These are phyloP conservation scores for Punctularia strigosozonata DNA, from an alignment of 768 basidiomycete genomes.

Conservation along the genomic window DNA sequence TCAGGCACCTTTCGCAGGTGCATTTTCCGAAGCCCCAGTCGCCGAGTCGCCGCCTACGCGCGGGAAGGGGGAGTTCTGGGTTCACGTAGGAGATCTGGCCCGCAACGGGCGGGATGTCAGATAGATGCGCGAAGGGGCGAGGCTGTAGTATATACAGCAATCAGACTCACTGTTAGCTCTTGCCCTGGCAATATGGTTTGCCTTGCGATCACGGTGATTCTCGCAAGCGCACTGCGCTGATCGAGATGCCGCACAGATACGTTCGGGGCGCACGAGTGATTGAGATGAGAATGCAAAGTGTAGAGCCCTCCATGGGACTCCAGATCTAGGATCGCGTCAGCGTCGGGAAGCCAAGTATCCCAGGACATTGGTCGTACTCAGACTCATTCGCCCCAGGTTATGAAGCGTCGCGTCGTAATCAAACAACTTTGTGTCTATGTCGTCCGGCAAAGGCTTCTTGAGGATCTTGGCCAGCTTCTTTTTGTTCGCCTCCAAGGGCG, in stretches of 20 bases:
- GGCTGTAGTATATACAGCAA: too few species aligned
- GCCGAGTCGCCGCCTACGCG: conserved; percentile 39
- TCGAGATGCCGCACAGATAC: conserved; percentile 69
- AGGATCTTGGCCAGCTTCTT: conserved; percentile 49
- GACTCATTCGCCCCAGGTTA: conserved; percentile 65
- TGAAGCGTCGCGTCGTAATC: conserved; percentile 66
- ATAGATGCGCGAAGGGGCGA: too few species aligned
- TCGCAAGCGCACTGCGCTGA: conserved; percentile 51
- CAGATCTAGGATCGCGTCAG: conserved; percentile 34
- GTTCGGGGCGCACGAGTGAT: conserved; percentile 78
- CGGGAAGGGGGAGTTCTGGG: conserved; percentile 33
- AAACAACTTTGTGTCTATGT: conserved; percentile 51
- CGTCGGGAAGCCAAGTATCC: not conserved
- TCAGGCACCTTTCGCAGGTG: conserved; percentile 51
- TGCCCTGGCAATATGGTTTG: conserved; percentile 53
- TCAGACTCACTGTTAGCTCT: conserved; percentile 63
- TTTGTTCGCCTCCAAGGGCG: conserved; percentile 33
- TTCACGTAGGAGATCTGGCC: too few species aligned
- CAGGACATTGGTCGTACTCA: conserved; percentile 41
- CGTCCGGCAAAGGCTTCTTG: conserved; percentile 32
- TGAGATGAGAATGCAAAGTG: conserved; percentile 75
- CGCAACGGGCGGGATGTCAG: too few species aligned
- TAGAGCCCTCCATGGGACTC: conserved; percentile 85
- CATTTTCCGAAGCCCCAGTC: conserved; percentile 75
- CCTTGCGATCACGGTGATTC: conserved; percentile 67